Percentiles rank a stretch among this genome's conserved stretches.
phyloP scores from a whole-genome alignment of 2,329 filamentous ascomycete genomes.

The Apiospora rasikravindrae region DNA sequence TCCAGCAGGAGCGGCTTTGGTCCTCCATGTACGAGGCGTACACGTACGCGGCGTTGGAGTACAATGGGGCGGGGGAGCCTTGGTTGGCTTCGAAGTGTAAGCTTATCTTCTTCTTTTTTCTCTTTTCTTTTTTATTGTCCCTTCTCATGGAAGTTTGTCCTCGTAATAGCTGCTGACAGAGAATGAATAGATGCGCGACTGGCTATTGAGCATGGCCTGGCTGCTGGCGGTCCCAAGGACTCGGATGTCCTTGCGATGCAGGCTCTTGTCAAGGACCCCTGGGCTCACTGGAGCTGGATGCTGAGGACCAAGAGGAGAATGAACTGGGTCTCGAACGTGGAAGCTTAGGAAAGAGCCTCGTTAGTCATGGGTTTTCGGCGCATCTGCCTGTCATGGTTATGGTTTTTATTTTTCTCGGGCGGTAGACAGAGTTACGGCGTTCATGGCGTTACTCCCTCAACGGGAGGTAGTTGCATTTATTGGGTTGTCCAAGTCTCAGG shows the following conservation, averaged over 20 bases:
- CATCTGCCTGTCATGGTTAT: not conserved
- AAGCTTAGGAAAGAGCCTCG: not conserved
- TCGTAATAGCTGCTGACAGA: not conserved
- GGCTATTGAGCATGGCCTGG: constrained; percentile 44
- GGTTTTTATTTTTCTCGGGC: not conserved
- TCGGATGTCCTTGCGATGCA: constrained; percentile 43
- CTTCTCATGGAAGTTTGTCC: not conserved
- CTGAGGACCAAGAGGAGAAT: constrained; percentile 39
- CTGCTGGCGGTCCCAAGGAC: constrained; percentile 36
- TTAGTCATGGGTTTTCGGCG: not conserved
- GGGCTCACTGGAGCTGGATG: constrained; percentile 48
- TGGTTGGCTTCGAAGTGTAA: constrained; percentile 44
- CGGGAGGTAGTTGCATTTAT: not conserved
- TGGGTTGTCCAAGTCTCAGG: not conserved
- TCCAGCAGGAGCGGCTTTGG: constrained; percentile 47
- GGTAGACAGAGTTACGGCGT: not conserved
- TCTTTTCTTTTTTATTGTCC: too few species aligned
- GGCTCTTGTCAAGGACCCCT: constrained; percentile 40
- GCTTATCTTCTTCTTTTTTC: not conserved
- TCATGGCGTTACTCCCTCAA: not conserved
- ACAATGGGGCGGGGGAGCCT: constrained; percentile 45
- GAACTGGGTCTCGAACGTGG: constrained; percentile 33
- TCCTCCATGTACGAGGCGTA: constrained; percentile 42
- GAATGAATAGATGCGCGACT: constrained; percentile 33
- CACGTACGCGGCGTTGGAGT: constrained; percentile 44